Conservation (phyloP, 768 basidiomycete genomes). For the Lactarius evosmus region DNA sequence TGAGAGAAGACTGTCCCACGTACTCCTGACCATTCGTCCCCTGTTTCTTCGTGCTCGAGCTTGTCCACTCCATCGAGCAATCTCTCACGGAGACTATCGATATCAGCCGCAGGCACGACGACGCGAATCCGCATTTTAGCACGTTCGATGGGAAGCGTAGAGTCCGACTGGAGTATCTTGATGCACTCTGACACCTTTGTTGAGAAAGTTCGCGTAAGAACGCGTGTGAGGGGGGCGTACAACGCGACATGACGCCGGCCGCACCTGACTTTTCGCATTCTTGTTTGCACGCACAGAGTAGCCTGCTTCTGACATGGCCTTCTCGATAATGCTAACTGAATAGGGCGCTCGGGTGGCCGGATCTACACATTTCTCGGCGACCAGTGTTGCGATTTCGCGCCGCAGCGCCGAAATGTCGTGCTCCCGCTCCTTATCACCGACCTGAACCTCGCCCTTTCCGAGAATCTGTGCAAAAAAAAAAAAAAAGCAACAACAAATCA, state of each 20-base stretch:
- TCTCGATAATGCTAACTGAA: conserved; percentile 94
- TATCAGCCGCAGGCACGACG: conserved; percentile 62
- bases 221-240: conserved; percentile 5
- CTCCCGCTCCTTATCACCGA: conserved; percentile 92
- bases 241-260: conserved; percentile 17
- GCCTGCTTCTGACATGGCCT: conserved; percentile 93
- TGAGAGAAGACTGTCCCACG: conserved; percentile 34
- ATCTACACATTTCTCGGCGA: conserved; percentile 95
- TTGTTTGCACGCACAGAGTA: conserved; percentile 88
- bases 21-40: conserved; percentile 85
- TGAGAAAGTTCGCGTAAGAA: not conserved
- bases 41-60: conserved; percentile 78
- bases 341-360: conserved; percentile 87
- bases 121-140: conserved; percentile 91
- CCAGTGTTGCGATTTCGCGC: conserved; percentile 87
- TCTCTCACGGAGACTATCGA: conserved; percentile 64
- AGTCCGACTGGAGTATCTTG: conserved; percentile 73
- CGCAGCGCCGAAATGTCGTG: conserved; percentile 82
- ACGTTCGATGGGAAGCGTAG: conserved; percentile 88
- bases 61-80: conserved; percentile 72
- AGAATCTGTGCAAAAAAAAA: conserved; percentile 58
- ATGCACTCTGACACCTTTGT: conserved; percentile 83
- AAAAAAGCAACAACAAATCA: no score
- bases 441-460: conserved; percentile 94
- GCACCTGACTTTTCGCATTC: conserved; percentile 90